Percentiles rank a stretch among this genome's conserved stretches.
phyloP scores from a whole-genome alignment of 495 filamentous ascomycete species.

The Penicillium goetzii region DNA sequence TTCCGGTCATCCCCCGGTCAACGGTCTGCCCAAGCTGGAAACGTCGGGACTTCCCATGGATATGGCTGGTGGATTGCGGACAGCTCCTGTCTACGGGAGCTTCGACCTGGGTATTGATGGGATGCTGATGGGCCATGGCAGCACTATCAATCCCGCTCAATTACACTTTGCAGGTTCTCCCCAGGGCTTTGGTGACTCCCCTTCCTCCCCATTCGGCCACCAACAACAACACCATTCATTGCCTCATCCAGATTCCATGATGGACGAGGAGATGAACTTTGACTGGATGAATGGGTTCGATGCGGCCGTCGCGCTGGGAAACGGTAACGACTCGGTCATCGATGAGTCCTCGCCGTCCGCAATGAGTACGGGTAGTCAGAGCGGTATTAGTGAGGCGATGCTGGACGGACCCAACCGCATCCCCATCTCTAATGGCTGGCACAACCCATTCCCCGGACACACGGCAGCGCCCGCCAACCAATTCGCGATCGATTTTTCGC shows the following conservation, averaged over 20 bases:
- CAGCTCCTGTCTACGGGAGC: conserved; percentile 72
- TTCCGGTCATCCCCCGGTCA: conserved; percentile 54
- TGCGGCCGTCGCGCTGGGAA: conserved; percentile 70
- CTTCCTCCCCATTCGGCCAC: conserved; percentile 73
- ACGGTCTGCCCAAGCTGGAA: conserved; percentile 82
- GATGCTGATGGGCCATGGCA: conserved; percentile 72
- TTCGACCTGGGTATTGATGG: conserved; percentile 77
- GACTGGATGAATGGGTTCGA: conserved; percentile 89
- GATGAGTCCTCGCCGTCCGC: conserved; percentile 95
- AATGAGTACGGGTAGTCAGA: conserved; percentile 90
- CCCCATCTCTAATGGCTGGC: conserved; percentile 63
- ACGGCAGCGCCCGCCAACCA: conserved; percentile 59
- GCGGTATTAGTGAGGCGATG: conserved; percentile 90
- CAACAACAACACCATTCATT: conserved; percentile 60
- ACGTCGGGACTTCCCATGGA: conserved; percentile 71
- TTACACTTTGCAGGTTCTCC: conserved; percentile 90
- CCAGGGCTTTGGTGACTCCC: conserved; percentile 65
- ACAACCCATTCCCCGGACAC: conserved; percentile 65
- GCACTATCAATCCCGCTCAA: conserved; percentile 94
- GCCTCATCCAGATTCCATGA: conserved; percentile 50
- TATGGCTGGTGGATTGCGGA: conserved; percentile 68
- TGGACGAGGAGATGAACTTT: conserved; percentile 76
- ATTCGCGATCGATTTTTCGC: conserved; percentile 64
- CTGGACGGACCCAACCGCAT: conserved; percentile 74
- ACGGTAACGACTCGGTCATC: conserved; percentile 72